Base-by-base conservation (phyloP, 169 alveolate genomes). In the Toxoplasma gondii region DNA sequence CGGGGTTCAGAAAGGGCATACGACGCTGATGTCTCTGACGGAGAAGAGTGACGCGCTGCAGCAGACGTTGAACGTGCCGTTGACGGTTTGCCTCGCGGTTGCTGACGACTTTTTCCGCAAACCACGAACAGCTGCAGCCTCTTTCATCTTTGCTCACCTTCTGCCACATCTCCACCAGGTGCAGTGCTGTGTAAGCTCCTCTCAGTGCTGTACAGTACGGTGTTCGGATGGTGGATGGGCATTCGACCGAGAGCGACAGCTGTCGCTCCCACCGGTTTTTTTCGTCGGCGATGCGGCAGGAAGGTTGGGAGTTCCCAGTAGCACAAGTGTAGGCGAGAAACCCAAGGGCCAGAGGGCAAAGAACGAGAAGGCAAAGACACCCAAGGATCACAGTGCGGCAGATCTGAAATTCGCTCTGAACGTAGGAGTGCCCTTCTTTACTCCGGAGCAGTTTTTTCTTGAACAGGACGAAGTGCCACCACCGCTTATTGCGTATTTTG, bases 241-340 rank as follows among this genome's bases (percentile, higher is more conserved):
- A 36, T 29, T 82, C 49, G 39, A 1, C 49, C 86, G 49, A n/a
- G 44, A 38, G 86, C 39, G 86, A n/a, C 39, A 29, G 45, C 10
- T n/a, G 39, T 19, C 86, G 4, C 64, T 39, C 16, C 95, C 95
- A 27, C 91, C 93, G 34, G 43, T 93, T 7, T 94, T 94, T 45
- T 94, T 39, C 58, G 96, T 94, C 2, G 96, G 96, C 67, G 96
- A 94, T 44, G 70, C 96, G 19, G 96, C 96, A 7, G 96, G 96
- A 10, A 92, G 96, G 22, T 92, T 58, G 0, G 93, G 93, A 41
- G 67, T 10, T 31, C 4, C 54, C 67, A 82, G 38, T 2, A 12
- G 44, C 19, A 12, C 84, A n/a, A 24, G 45, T 34, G 84, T 9
- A 31, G n/a, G 34, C 9, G 74, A 64, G 34, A 64, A 19, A 31